Conservation (phyloP, 129 eudicot species). For the Helianthus annuus region HanXRQr2.0-SUNRISE NC_035447.2:27815753-27816252, state of each 20-base stretch:
- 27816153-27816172: neutral
- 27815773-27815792: no score
- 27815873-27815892: no score
- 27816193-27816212: neutral
- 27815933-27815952: no score
- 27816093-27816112: neutral
- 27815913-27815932: no score
- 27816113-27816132: slow-evolving; percentile 22
- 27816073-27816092: slow-evolving; percentile 3
- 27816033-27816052: slow-evolving; percentile 14
- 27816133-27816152: slow-evolving; percentile 12
- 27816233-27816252: slow-evolving; percentile 36
- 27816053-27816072: neutral
- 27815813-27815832: no score
- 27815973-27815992: no score
- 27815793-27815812: no score
- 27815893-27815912: no score
- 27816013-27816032: neutral
- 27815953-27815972: no score
- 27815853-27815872: no score
- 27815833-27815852: no score
- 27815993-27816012: neutral
- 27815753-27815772: no score
- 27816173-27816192: slow-evolving; percentile 18
- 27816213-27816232: slow-evolving; percentile 34